Evolutionary conservation across 2,329 filamentous ascomycete species (phyloP), one percentile per base, ranked within the genome.

Genomic region (Emmonsiellopsis sp.): DNA sequence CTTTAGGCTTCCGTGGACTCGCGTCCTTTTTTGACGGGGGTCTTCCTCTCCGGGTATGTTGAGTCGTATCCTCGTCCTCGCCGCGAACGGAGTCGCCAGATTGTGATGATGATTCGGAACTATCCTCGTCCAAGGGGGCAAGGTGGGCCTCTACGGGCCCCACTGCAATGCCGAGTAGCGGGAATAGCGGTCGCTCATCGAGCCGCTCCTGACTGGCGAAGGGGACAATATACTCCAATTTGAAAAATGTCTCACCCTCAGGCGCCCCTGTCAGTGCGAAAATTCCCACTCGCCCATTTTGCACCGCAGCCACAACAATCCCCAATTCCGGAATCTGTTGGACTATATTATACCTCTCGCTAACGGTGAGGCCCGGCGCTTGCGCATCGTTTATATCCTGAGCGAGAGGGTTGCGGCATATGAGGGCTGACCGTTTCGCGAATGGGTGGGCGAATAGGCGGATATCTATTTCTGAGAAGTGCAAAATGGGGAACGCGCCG

Each of bases 261-360:
- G 62, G 54, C 37, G 66, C 62, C 56, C 67, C 62, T 2, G 78
- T 80, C 16, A 84, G 67, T 0, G 75, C 70, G 46, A 83, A 73
- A 2, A 85, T 67, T 3, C 75, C 76, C 16, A 75, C 79, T 4
- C 79, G 75, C 3, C 82, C 82, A 52, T 77, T 76, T 46, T 82
- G 80, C 1, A 77, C 78, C 0, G 75, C 82, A 2, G 81, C 70
- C 30, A 83, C 65, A 31, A 84, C 75, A 45, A 84, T 67, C 3
- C 81, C 80, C 5, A 84, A 69, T 38, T 82, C 76, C 0, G 81
- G 79, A 13, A 85, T 76, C 50, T 82, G 76, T 10, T 76, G 73
- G 26, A 76, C 68, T 73, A 82, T 78, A 62, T 81, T 83, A 38
- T 83, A 73, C 7, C 82, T 77, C 55, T 81, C 76, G 45, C 63